These are phyloP conservation scores for Alisma plantagoaquatica DNA, from an alignment of 106 monocot species.

Conservation along the genomic window DNA sequence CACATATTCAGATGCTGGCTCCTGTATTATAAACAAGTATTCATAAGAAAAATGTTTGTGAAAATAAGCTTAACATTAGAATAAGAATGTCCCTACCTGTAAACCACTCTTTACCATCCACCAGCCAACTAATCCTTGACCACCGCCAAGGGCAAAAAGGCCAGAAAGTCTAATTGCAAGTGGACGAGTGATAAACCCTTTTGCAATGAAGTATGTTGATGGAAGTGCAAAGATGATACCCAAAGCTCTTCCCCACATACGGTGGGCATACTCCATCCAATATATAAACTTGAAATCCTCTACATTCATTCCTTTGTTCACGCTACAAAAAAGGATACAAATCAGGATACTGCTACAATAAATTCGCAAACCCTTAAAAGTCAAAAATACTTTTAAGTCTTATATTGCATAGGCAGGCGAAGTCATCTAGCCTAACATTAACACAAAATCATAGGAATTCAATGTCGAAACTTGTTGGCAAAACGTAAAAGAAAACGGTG, in stretches of 20 bases:
- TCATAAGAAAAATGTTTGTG: neutral
- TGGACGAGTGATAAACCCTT: slow-evolving; percentile 77
- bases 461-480: too few species aligned
- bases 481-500: too few species aligned
- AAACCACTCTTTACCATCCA: slow-evolving; percentile 99
- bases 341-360: too few species aligned
- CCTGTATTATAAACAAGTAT: slow-evolving; percentile 25
- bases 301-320: slow-evolving; percentile 88
- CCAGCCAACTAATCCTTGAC: slow-evolving; percentile 94
- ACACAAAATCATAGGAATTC: too few species aligned
- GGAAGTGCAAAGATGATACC: slow-evolving; percentile 81
- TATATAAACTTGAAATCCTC: slow-evolving; percentile 98
- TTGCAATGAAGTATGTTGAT: slow-evolving; percentile 74
- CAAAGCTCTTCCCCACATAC: slow-evolving; percentile 97
- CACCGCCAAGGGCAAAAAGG: slow-evolving; percentile 86
- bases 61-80: neutral
- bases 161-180: slow-evolving; percentile 72
- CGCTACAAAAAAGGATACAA: slow-evolving; percentile 26
- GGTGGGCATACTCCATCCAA: slow-evolving; percentile 99
- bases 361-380: too few species aligned
- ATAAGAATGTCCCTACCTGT: slow-evolving; percentile 38
- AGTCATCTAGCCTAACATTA: too few species aligned
- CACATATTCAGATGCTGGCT: slow-evolving; percentile 87
- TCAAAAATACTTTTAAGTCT: too few species aligned
- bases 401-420: too few species aligned